Evolutionary conservation across 2,329 filamentous ascomycete species (phyloP).

Genomic region (Knufia petricola): DNA sequence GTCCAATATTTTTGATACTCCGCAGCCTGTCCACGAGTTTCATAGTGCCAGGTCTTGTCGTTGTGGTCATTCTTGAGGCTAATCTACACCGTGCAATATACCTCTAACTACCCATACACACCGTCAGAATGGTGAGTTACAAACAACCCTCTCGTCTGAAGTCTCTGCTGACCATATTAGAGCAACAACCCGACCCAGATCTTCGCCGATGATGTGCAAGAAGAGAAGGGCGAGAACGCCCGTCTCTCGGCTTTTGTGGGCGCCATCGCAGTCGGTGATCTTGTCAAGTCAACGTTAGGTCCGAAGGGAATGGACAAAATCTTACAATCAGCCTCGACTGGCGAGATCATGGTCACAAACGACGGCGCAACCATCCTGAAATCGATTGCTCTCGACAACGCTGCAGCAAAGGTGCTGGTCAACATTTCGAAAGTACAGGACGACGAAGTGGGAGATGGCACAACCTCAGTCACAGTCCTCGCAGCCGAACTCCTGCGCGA

Average conservation of each 20-base stretch:
- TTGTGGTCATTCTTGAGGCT: background rate
- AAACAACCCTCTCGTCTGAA: background rate
- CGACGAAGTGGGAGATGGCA: conserved; percentile 96
- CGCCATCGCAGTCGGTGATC: conserved; percentile 91
- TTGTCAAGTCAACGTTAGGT: conserved; percentile 94
- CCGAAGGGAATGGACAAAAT: conserved; percentile 99
- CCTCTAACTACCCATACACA: background rate
- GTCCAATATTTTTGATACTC: conserved; percentile 3
- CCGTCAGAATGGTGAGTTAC: background rate
- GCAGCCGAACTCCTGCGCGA: conserved; percentile 91
- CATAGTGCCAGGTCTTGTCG: background rate
- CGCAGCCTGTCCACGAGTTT: background rate
- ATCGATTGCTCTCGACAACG: conserved; percentile 95
- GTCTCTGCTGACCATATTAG: background rate
- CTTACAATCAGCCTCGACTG: conserved; percentile 87
- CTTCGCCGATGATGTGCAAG: conserved; percentile 91
- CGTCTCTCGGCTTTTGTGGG: conserved; percentile 97
- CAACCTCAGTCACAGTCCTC: conserved; percentile 92
- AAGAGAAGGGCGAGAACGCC: conserved; percentile 99
- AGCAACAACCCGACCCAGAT: conserved; percentile 76
- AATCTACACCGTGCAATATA: too few species aligned
- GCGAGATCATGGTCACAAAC: conserved; percentile 97
- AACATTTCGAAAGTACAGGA: conserved; percentile 99
- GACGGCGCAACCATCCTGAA: conserved; percentile 98
- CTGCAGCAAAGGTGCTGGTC: conserved; percentile 93